Evolutionary conservation across 192 early-diverging fungal species (phyloP), one percentile per base, ranked within the genome.

Genomic region (Piromyces sp.): DNA sequence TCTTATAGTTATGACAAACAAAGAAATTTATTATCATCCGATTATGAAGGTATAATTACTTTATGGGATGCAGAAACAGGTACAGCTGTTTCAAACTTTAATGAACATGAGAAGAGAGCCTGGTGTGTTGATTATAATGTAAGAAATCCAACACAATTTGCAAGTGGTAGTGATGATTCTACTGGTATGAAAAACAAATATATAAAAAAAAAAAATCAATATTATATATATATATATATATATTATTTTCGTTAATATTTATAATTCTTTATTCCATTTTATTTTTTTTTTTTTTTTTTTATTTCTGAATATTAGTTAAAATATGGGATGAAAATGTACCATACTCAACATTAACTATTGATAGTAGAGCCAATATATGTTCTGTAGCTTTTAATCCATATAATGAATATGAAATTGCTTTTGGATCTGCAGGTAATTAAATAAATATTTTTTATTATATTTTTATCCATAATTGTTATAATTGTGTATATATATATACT

Each of bases 321-420:
- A 91, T 98, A 79, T 98, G 97, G 97, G 92, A 93, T 0, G 93
- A 89, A 13, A 95, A 89, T 79, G 89, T 92, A 31, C 86, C 88
- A 16, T 80, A 89, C 11, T 95, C 96, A 26, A 90, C 94, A 11
- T 89, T 88, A 81, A 96, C 94, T 1, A 92, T 98, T 79, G 93
- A 94, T 82, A 91, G 92, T 86, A 92, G 92, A 79, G 95, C 94
- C 30, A 97, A 96, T 86, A 91, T 97, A 26, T 97, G 95, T 86
- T 96, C 95, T 79, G 97, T 96, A 68, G 94, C 95, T 80, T 98
- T 96, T 87, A 94, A 95, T 80, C 97, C 96, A 14, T 83, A 87
- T 37, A 88, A 87, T 33, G 89, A 87, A 80, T 87, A 96, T 82
- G 88, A 95, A 29, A 81, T 97, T 31, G 94, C 93, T 7, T 94